Base-by-base conservation (phyloP, 1,284 basidiomycete species). In the Entoloma clypeatum region DNA sequence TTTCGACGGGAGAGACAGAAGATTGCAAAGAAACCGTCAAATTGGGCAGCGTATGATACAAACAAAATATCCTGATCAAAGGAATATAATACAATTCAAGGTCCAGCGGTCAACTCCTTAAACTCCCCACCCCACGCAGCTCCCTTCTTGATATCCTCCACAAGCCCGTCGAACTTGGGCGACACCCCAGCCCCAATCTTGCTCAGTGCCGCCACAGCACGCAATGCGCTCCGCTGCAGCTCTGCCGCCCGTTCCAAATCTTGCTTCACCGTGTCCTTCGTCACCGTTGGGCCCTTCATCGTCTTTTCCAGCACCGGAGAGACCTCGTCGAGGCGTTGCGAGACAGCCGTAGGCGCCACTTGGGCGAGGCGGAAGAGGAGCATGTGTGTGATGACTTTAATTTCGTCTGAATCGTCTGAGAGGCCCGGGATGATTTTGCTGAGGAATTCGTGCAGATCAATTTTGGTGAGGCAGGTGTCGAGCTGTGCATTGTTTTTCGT, bases 311-410 rank as follows among this genome's bases (percentile, higher is more conserved):
- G 75, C 18, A 81, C 75, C 3, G 84, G 83, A 1, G 86, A 86
- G 7, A 87, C 77, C 44, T 94, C 92, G 54, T 97, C 93, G 36
- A 99, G 73, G 21, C 87, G 78, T 54, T 88, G 80, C 7, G 83
- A 71, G 17, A 96, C 81, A 16, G 85, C 81, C 0, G 83, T 79
- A 2, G 90, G 88, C 1, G 90, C 86, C 14, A 94, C 77, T 57
- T 89, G 83, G 3, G 91, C 81, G 3, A 99, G 76, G 17, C 93
- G 84, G 69, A 93, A 90, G 24, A 98, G 74, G 69, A 97, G 88
- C 78, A 99, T 88, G 64, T 96, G 92, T 45, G 85, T 93, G 43
- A 99, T 79, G 28, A 96, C 91, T 67, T 98, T 98, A 71, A 99
- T 89, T 59, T 98, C 94, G 60, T 99, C 94, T 2, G 86, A 86